Percentiles rank a stretch among this genome's conserved stretches.
Conservation (phyloP, 192 early-diverging fungal genomes). For the Linnemannia schmuckeri region DNA sequence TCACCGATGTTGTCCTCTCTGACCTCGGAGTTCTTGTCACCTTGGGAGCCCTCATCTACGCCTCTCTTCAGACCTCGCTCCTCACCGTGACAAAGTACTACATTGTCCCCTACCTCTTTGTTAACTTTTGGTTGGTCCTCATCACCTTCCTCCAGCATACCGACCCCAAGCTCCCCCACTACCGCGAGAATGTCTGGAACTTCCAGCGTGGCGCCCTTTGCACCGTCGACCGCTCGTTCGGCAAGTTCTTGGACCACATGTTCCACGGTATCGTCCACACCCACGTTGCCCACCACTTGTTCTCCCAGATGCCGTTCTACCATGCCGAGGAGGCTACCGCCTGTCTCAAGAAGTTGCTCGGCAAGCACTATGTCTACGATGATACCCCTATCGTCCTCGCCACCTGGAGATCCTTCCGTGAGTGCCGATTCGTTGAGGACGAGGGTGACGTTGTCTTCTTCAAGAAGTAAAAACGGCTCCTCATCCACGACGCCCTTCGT, state of each 20-base stretch:
- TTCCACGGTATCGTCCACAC: conserved; percentile 88
- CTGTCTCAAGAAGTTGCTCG: conserved; percentile 84
- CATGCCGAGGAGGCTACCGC: conserved; percentile 90
- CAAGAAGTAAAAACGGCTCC: conserved; percentile 52
- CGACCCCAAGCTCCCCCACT: conserved; percentile 90
- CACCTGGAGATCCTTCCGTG: conserved; percentile 74
- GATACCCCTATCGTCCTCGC: conserved; percentile 75
- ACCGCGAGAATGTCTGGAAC: conserved; percentile 85
- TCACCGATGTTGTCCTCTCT: conserved; percentile 76
- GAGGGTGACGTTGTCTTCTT: conserved; percentile 84
- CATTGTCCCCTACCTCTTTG: conserved; percentile 90
- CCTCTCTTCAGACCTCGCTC: conserved; percentile 65
- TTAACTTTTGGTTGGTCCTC: conserved; percentile 96
- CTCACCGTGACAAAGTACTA: conserved; percentile 85
- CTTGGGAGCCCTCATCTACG: conserved; percentile 66
- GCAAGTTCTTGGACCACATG: conserved; percentile 86
- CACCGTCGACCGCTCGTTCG: conserved; percentile 92
- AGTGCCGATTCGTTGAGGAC: conserved; percentile 95
- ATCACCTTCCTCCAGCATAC: conserved; percentile 98
- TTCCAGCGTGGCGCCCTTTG: conserved; percentile 93
- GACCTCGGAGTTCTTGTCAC: conserved; percentile 79
- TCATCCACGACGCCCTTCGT: neutral
- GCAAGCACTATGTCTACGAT: conserved; percentile 85
- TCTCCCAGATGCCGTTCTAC: conserved; percentile 99
- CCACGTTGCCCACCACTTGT: conserved; percentile 96